These are phyloP conservation scores for Aspergillus ellipticus DNA, from an alignment of 495 filamentous ascomycete genomes.

Conservation along the genomic window DNA sequence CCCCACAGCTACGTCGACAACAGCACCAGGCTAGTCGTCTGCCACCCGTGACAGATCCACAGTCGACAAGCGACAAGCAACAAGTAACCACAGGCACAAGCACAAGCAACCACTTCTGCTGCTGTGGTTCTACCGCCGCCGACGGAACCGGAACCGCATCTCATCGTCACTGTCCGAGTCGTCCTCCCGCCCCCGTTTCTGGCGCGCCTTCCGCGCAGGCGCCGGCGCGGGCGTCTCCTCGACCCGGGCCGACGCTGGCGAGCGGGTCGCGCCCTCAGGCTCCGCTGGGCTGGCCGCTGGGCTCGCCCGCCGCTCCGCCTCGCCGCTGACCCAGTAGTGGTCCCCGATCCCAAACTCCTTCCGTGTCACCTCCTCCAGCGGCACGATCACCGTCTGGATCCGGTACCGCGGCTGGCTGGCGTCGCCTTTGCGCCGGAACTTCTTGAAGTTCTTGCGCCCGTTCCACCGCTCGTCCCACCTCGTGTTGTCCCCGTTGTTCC, in stretches of 20 bases:
- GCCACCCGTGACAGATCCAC: too few relatives aligned
- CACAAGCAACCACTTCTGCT: too few relatives aligned
- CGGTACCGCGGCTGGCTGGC: constrained; percentile 37
- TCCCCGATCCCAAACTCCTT: constrained; percentile 84
- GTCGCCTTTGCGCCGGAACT: constrained; percentile 64
- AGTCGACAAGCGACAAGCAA: too few relatives aligned
- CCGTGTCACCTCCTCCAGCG: constrained; percentile 71
- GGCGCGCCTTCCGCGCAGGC: constrained; percentile 15
- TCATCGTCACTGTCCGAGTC: constrained; percentile 49
- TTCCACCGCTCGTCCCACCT: constrained; percentile 94
- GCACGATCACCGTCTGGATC: constrained; percentile 65
- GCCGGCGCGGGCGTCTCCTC: constrained; percentile 7
- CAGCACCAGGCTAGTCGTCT: too few relatives aligned
- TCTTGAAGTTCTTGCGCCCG: constrained; percentile 95
- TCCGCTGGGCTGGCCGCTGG: constrained; percentile 14
- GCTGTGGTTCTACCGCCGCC: constrained; percentile 46
- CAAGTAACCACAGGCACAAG: too few relatives aligned
- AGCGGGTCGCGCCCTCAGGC: constrained; percentile 17
- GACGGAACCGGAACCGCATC: constrained; percentile 55
- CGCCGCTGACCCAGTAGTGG: constrained; percentile 62
- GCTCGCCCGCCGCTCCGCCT: constrained; percentile 28
- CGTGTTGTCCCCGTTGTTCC: constrained; percentile 32
- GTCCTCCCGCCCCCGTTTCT: constrained; percentile 42
- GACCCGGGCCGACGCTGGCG: constrained; percentile 7
- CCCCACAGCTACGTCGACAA: neutral